These are phyloP conservation scores for Veloporphyrellus conicus DNA, from an alignment of 1,284 basidiomycete genomes.

Conservation along the genomic window DNA sequence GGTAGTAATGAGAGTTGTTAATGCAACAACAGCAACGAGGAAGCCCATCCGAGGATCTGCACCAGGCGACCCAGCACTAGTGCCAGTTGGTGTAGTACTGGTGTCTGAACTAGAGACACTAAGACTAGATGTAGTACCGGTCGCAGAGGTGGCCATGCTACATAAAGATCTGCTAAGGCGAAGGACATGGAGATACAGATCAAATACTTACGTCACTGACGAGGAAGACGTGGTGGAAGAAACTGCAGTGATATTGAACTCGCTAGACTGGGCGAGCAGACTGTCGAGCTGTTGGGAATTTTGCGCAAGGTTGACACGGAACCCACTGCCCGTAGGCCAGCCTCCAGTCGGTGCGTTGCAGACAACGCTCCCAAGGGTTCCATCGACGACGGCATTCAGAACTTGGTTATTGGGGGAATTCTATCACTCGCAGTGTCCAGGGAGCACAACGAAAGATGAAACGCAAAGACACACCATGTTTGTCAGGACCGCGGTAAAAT, in stretches of 20 bases:
- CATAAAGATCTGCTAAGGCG: slow-evolving; percentile 12
- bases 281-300: slow-evolving; percentile 41
- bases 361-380: slow-evolving; percentile 31
- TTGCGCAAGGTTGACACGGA: slow-evolving; percentile 67
- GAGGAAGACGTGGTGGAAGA: slow-evolving; percentile 18
- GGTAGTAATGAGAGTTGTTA: slow-evolving; percentile 27
- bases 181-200: background rate
- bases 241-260: slow-evolving; percentile 50
- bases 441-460: background rate
- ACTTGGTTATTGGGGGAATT: slow-evolving; percentile 37
- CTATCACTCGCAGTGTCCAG: slow-evolving; percentile 16
- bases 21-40: slow-evolving; percentile 26
- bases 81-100: slow-evolving; percentile 24
- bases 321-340: slow-evolving; percentile 52
- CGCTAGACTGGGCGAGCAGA: slow-evolving; percentile 62
- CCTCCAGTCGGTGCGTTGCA: slow-evolving; percentile 55
- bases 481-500: slow-evolving; percentile 65
- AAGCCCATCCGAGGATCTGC: slow-evolving; percentile 28
- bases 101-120: slow-evolving; percentile 24
- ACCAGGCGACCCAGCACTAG: slow-evolving; percentile 29
- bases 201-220: slow-evolving; percentile 21
- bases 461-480: slow-evolving; percentile 49
- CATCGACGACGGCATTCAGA: slow-evolving; percentile 49
- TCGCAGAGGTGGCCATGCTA: slow-evolving; percentile 24
- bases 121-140: slow-evolving; percentile 14